phyloP scores from a whole-genome alignment of 345 rosid species.

The Melaleuca quinquenervia region DNA sequence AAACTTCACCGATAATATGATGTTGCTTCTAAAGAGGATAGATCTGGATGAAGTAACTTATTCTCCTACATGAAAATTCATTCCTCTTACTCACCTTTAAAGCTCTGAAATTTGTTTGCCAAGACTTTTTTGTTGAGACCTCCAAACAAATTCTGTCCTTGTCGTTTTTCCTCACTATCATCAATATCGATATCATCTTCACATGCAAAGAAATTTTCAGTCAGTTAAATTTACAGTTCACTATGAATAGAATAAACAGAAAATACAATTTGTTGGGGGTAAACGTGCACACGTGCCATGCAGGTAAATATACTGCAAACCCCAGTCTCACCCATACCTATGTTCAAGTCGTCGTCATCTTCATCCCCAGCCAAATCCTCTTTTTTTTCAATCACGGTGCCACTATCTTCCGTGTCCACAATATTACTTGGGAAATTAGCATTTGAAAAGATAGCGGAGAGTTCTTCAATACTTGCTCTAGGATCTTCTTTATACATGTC shows the following conservation, averaged over 20 bases:
- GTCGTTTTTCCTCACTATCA: conserved; percentile 46
- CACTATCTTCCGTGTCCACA: conserved; percentile 3
- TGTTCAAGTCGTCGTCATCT: conserved; percentile 36
- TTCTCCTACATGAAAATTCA: background rate
- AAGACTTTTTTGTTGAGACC: conserved; percentile 62
- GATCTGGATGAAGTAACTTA: background rate
- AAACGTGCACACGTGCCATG: background rate
- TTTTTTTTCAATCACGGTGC: background rate
- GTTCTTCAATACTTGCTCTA: conserved; percentile 57
- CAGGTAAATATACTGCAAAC: background rate
- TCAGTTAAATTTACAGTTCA: background rate
- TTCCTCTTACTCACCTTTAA: conserved; percentile 33
- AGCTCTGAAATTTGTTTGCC: conserved; percentile 53
- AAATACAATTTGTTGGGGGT: background rate
- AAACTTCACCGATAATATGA: background rate
- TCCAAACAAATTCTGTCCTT: conserved; percentile 54
- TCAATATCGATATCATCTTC: conserved; percentile 82
- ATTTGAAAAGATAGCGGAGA: conserved; percentile 37
- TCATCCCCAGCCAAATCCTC: background rate
- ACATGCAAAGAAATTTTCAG: background rate
- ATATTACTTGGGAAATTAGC: conserved; percentile 39
- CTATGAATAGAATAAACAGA: background rate
- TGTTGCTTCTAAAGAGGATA: background rate
- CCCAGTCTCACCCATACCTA: conserved; percentile 32
- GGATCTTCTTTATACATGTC: conserved; percentile 56